Evolutionary conservation across 148 eudicot genomes (phyloP).

Genomic region (Polygonum aviculare): DNA sequence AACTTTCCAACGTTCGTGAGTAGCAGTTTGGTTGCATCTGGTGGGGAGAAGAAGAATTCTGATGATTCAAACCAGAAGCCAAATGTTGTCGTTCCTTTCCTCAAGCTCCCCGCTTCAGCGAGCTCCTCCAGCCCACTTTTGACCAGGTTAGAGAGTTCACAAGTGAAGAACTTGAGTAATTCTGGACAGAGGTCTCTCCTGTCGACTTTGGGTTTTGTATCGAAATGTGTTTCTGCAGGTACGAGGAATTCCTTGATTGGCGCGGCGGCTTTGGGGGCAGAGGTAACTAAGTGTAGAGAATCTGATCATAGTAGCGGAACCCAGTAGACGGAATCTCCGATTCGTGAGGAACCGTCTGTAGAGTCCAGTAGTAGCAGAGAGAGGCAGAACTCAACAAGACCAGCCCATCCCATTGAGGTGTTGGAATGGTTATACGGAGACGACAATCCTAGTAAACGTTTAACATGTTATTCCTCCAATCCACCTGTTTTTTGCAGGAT

Average conservation of each 20-base stretch:
- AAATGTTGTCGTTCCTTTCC: neutral
- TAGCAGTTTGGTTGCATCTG: neutral
- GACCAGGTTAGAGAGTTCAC: conserved; percentile 5
- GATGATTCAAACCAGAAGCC: neutral
- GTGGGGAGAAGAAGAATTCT: neutral
- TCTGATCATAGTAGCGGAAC: neutral
- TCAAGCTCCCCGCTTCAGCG: neutral
- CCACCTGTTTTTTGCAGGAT: neutral
- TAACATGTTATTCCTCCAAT: too few species aligned
- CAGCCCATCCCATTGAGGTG: neutral
- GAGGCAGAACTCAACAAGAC: too few species aligned
- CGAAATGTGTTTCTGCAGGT: neutral
- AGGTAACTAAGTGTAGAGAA: neutral
- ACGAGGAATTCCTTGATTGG: neutral
- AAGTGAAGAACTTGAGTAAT: neutral
- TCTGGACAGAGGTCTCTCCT: conserved; percentile 8
- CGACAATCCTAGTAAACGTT: neutral
- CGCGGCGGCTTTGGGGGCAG: neutral
- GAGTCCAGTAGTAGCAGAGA: neutral
- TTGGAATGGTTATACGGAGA: neutral
- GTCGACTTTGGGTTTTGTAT: conserved; percentile 3
- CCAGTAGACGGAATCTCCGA: neutral
- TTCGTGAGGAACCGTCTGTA: neutral
- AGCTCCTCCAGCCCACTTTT: neutral
- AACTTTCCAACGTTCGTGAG: neutral